phyloP scores from a whole-genome alignment of 1,284 basidiomycete species.

The Gymnopus androsaceus region DNA sequence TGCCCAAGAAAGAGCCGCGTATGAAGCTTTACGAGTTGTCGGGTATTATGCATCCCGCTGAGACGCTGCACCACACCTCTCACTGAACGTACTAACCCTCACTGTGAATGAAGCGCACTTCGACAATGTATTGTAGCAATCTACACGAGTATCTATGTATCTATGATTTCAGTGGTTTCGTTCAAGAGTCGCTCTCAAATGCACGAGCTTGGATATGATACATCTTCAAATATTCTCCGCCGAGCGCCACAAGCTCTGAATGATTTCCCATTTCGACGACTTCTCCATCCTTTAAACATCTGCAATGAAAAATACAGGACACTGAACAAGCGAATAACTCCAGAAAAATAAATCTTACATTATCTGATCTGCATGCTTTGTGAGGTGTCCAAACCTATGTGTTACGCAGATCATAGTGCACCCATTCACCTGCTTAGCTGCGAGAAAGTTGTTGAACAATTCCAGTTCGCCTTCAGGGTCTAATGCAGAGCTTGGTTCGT shows the following conservation, averaged over 20 bases:
- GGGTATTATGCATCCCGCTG: no score
- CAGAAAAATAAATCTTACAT: conserved; percentile 40
- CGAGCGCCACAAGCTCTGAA: conserved; percentile 42
- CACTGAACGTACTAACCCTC: no score
- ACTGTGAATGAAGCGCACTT: no score
- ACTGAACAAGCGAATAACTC: neutral
- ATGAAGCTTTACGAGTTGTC: no score
- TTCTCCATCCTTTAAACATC: conserved; percentile 61
- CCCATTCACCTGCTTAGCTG: conserved; percentile 48
- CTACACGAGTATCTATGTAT: no score
- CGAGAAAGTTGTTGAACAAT: conserved; percentile 56
- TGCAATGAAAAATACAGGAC: conserved; percentile 31
- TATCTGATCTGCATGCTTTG: conserved; percentile 62
- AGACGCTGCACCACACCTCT: no score
- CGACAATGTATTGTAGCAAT: no score
- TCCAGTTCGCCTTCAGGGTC: conserved; percentile 47
- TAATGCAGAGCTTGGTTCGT: conserved; percentile 41
- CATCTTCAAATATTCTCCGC: conserved; percentile 56
- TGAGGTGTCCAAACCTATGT: conserved; percentile 70
- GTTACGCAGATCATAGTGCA: conserved; percentile 72
- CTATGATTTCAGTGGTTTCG: no score
- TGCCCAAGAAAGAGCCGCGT: no score
- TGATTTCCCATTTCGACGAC: conserved; percentile 59
- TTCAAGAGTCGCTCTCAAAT: no score
- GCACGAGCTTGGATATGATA: conserved; percentile 59